Evolutionary conservation across 495 filamentous ascomycete species (phyloP).

Genomic region (Aspergillus wentii): DNA sequence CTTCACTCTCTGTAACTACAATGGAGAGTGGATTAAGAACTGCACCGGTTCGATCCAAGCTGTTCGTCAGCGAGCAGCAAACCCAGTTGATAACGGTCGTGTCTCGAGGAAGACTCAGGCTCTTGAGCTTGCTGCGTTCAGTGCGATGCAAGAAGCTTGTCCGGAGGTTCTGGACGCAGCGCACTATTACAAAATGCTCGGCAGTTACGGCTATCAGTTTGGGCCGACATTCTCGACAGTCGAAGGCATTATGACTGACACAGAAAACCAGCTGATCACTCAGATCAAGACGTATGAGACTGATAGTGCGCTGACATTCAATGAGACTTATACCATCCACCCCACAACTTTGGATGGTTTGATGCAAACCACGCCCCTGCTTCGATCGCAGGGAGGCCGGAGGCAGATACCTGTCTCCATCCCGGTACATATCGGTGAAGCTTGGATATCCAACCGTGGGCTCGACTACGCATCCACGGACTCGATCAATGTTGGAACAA

Average conservation of each 20-base stretch:
- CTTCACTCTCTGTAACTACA: slow-evolving; percentile 22
- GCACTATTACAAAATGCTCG: neutral
- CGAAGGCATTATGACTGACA: neutral
- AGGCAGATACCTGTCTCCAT: slow-evolving; percentile 1
- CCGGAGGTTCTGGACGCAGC: neutral
- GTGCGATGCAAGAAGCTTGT: no score
- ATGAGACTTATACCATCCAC: slow-evolving; percentile 15
- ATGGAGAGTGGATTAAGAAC: slow-evolving; percentile 8
- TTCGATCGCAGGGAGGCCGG: neutral
- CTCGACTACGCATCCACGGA: slow-evolving; percentile 1
- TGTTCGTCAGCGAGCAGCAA: slow-evolving; percentile 9
- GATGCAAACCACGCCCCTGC: slow-evolving; percentile 12
- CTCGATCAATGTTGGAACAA: neutral
- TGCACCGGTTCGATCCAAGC: slow-evolving; percentile 21
- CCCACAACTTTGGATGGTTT: slow-evolving; percentile 23
- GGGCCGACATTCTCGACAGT: neutral
- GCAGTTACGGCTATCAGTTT: slow-evolving; percentile 1
- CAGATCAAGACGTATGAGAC: no score
- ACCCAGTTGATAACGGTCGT: no score
- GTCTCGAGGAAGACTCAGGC: neutral
- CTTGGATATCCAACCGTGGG: slow-evolving; percentile 5
- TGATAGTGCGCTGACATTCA: no score
- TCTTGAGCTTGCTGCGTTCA: neutral
- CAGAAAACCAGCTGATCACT: neutral
- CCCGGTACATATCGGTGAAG: slow-evolving; percentile 2